Evolutionary conservation across 306 rosid genomes (phyloP).

Genomic region (Albizia julibrissin): DNA sequence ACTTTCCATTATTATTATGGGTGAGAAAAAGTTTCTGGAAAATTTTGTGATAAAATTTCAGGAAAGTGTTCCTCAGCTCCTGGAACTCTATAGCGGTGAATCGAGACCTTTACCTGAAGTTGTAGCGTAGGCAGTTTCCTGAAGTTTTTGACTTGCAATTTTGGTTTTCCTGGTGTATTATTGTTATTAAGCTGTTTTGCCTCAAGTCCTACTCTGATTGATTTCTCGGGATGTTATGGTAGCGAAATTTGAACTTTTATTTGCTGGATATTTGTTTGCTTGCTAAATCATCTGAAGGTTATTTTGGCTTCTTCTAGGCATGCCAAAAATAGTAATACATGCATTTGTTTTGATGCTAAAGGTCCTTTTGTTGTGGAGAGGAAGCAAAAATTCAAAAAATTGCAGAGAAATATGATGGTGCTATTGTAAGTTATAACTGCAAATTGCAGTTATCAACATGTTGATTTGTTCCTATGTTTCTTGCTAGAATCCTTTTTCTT

Average conservation of each 20-base stretch:
- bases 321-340: background rate
- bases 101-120: background rate
- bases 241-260: background rate
- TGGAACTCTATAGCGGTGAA: background rate
- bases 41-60: background rate
- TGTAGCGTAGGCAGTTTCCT: background rate
- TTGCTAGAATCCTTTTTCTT: background rate
- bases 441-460: background rate
- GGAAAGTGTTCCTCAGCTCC: background rate
- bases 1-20: background rate
- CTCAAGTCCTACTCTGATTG: background rate
- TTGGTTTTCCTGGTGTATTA: background rate
- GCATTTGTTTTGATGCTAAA: background rate
- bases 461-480: background rate
- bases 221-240: background rate
- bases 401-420: background rate
- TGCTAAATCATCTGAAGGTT: background rate
- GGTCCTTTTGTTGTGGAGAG: background rate
- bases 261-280: background rate
- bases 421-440: background rate
- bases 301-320: too few relatives aligned
- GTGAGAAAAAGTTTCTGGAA: background rate
- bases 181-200: background rate
- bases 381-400: too few relatives aligned
- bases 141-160: background rate